Evolutionary conservation across 768 basidiomycete genomes (phyloP).

Genomic region (Boletus edulis): DNA sequence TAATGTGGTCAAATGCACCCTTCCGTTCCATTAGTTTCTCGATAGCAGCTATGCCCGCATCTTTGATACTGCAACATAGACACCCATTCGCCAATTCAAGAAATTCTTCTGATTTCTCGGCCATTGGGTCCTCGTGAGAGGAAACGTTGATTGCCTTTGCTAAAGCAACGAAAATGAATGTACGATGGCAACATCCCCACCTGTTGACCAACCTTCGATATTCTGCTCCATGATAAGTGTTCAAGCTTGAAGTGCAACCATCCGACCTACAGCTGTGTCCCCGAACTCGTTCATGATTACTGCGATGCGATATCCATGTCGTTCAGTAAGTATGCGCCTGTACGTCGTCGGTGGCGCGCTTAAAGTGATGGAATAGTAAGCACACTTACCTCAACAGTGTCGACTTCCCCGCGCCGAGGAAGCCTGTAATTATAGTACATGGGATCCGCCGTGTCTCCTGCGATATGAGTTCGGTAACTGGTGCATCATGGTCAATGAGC

Average conservation of each 20-base stretch:
- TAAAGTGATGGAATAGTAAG: background rate
- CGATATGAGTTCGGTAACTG: background rate
- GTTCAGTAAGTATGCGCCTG: conserved; percentile 86
- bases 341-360: background rate
- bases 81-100: conserved; percentile 95
- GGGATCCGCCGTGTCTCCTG: conserved; percentile 53
- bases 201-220: conserved; percentile 71
- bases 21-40: conserved; percentile 86
- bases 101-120: conserved; percentile 74
- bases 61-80: conserved; percentile 97
- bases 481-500: conserved; percentile 31
- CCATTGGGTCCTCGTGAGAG: conserved; percentile 58
- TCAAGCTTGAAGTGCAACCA: conserved; percentile 7
- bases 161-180: conserved; percentile 30
- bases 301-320: conserved; percentile 93
- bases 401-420: conserved; percentile 93
- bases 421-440: conserved; percentile 92
- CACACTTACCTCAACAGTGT: conserved; percentile 71
- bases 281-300: conserved; percentile 99
- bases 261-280: conserved; percentile 74
- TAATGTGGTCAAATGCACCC: conserved; percentile 91
- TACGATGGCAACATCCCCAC: background rate
- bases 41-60: conserved; percentile 89
- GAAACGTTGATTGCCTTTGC: conserved; percentile 86
- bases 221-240: conserved; percentile 49